A percentile compares a stretch with the other conserved stretches of the same genome.
Evolutionary conservation across 768 basidiomycete species (phyloP).

Genomic region (Floccularia luteovirens): DNA sequence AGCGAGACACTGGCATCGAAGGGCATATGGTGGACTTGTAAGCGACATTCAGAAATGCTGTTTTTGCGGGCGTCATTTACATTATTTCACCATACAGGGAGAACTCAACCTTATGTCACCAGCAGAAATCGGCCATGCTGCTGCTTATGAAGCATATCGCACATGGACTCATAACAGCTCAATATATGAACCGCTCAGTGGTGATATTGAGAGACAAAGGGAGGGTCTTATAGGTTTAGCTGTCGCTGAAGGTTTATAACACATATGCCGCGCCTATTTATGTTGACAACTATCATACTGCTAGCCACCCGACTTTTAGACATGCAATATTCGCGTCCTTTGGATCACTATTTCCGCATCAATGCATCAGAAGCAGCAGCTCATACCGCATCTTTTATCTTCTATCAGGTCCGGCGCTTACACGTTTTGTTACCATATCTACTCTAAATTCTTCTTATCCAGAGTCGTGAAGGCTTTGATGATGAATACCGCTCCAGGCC

Average conservation of each 20-base stretch:
- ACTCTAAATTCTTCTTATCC: constrained; percentile 3
- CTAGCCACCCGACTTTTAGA: constrained; percentile 51
- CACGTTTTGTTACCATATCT: not conserved
- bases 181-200: constrained; percentile 48
- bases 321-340: constrained; percentile 39
- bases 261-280: constrained; percentile 1
- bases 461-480: constrained; percentile 26
- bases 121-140: constrained; percentile 64
- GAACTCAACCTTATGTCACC: constrained; percentile 45
- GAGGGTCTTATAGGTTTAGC: constrained; percentile 65
- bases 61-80: constrained; percentile 3
- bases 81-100: constrained; percentile 24
- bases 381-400: constrained; percentile 55
- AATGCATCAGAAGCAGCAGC: constrained; percentile 60
- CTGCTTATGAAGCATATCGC: constrained; percentile 71
- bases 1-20: constrained; percentile 58
- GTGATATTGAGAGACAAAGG: constrained; percentile 51
- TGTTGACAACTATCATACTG: constrained; percentile 1
- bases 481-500: constrained; percentile 29
- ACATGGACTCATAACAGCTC: constrained; percentile 53
- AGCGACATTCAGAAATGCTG: constrained; percentile 11
- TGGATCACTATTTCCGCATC: constrained; percentile 37
- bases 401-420: constrained; percentile 35
- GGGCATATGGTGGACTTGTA: constrained; percentile 58
- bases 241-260: constrained; percentile 54